These are phyloP conservation scores for Telopea speciosissima DNA, from an alignment of 177 flowering plant genomes.

Conservation along the genomic window DNA sequence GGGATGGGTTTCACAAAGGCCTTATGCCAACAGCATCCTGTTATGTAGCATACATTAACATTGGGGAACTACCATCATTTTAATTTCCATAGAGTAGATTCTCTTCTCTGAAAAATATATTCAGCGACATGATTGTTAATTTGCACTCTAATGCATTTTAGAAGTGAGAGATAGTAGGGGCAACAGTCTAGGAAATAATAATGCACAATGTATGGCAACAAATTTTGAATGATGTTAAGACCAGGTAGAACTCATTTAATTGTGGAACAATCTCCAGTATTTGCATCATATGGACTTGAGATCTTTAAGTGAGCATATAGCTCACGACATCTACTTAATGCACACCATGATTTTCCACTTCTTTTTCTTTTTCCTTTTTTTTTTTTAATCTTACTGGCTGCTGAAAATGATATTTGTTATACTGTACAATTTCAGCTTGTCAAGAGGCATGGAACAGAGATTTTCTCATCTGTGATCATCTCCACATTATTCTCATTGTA, in stretches of 20 bases:
- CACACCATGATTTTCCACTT: neutral
- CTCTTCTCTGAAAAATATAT: no score
- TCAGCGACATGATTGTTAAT: no score
- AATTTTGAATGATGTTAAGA: no score
- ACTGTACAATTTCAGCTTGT: slow-evolving; percentile 46
- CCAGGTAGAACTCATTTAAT: neutral
- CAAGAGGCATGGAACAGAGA: slow-evolving; percentile 94
- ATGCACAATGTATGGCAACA: no score
- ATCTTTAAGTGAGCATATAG: neutral
- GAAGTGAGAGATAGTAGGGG: no score
- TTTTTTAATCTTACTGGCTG: neutral
- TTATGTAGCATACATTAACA: no score
- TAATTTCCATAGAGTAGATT: no score
- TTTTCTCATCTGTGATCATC: slow-evolving; percentile 74
- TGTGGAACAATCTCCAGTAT: neutral
- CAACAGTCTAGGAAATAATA: neutral
- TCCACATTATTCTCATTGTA: slow-evolving; percentile 80
- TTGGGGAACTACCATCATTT: no score
- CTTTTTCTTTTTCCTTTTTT: neutral
- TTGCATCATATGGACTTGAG: neutral
- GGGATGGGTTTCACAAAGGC: no score
- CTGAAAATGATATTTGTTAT: neutral
- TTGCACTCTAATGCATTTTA: no score
- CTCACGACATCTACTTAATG: neutral
- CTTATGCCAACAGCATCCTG: no score